Evolutionary conservation across 345 rosid species (phyloP).

Genomic region (Heritiera fomes): DNA sequence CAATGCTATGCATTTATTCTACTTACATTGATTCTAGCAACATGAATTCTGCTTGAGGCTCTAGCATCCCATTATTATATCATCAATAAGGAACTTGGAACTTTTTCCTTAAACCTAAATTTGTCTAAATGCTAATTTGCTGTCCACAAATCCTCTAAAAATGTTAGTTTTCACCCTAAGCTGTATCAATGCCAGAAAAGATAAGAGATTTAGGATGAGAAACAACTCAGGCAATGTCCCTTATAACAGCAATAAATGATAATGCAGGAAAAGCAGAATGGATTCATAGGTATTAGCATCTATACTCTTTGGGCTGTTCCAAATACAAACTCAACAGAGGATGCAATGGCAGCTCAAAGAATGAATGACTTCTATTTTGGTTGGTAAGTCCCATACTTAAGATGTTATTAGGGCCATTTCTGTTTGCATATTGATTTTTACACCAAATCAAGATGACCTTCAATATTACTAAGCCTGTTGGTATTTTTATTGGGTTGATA

Average conservation of each 20-base stretch:
- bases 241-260: background rate
- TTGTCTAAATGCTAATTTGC: background rate
- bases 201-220: background rate
- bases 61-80: background rate
- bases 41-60: background rate
- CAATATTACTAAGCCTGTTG: background rate
- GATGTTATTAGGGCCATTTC: background rate
- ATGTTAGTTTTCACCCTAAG: background rate
- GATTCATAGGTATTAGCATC: constrained; percentile 37
- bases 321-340: constrained; percentile 34
- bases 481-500: background rate
- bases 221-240: background rate
- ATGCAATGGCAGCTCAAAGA: constrained; percentile 35
- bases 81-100: background rate
- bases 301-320: constrained; percentile 30
- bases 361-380: constrained; percentile 34
- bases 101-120: background rate
- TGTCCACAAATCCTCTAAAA: background rate
- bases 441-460: background rate
- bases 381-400: constrained; percentile 32
- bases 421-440: background rate
- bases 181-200: background rate
- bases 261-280: constrained; percentile 41
- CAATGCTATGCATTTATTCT: background rate
- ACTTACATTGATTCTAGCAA: background rate